Conservation (phyloP, 768 basidiomycete genomes). For the Suillus clintonianus region DNA sequence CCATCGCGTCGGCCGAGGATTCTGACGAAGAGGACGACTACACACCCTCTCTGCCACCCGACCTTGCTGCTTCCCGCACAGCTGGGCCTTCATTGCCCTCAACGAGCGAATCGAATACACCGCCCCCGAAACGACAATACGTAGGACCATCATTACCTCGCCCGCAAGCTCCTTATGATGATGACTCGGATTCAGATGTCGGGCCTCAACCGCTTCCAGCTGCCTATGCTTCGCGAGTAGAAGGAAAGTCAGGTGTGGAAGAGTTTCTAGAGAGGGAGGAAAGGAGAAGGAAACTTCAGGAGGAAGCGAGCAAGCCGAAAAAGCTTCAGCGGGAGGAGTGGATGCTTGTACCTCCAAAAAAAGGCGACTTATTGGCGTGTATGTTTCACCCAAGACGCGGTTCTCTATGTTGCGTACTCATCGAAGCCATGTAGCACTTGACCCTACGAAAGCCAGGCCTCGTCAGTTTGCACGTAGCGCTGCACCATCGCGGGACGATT, state of each 20-base stretch:
- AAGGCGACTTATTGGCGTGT: conserved; percentile 80
- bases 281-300: conserved; percentile 65
- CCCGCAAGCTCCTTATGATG: conserved; percentile 35
- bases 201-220: conserved; percentile 80
- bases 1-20: conserved; percentile 13
- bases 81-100: conserved; percentile 27
- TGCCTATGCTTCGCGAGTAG: conserved; percentile 26
- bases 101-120: conserved; percentile 19
- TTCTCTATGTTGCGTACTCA: background rate
- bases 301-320: conserved; percentile 83
- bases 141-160: conserved; percentile 58
- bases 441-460: conserved; percentile 80
- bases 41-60: conserved; percentile 74
- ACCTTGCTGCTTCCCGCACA: conserved; percentile 51
- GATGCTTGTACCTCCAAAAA: conserved; percentile 95
- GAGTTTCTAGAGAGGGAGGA: conserved; percentile 89
- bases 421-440: conserved; percentile 57
- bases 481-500: conserved; percentile 37
- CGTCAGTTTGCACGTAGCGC: conserved; percentile 75
- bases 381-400: conserved; percentile 31
- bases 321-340: conserved; percentile 86
- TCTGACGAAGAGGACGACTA: conserved; percentile 63
- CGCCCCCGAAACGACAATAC: conserved; percentile 36
- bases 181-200: conserved; percentile 76
- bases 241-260: conserved; percentile 64